Base-by-base conservation (phyloP, 2,329 filamentous ascomycete genomes). In the Diplodia seriata region DNA sequence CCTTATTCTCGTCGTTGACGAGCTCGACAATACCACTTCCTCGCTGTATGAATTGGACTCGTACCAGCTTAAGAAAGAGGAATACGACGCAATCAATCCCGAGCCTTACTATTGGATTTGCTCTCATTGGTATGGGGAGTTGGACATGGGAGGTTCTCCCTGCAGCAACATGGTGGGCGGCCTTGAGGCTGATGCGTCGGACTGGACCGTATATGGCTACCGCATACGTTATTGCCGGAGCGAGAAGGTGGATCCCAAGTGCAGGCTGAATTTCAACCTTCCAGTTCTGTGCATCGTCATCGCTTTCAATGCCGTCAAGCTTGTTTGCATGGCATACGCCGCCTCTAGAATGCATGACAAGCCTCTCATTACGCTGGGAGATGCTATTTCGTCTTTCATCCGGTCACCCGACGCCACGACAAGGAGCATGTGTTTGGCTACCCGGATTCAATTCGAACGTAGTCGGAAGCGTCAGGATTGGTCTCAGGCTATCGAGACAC, bases 221-320 rank as follows among this genome's bases (percentile, higher is more conserved):
- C 56, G 36, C 20, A 18, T 47, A 23, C 36, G 40, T 15, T 40
- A 47, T 29, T 59, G 56, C 31, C 40, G 29, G 26, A 59, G 56
- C 33, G 36, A 59, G 26, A 59, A 12, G n/a, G 56, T 59, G 11
- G 56, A 43, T 9, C 56, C 36, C 8, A 59, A 36, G 57, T 62
- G 57, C 40, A 47, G 57, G 14, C 40, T 62, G 26, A 62, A 59
- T 20, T 62, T 62, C 57, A 62, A 50, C 23, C 57, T 62, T 26
- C 57, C 57, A 4, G 26, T 49, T n/a, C 26, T 47, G 29, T 26
- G 31, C 57, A 62, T 50, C 18, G 38, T 50, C 26, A 50, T 62
- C 47, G 40, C 26, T 20, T 62, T 62, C 57, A 51, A 63, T 38
- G n/a, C 47, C 8, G n/a, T 63, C 12, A 63, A 51, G 43, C n/a